Base-by-base conservation (phyloP, 2,329 filamentous ascomycete genomes). In the Didymella sp. region DNA sequence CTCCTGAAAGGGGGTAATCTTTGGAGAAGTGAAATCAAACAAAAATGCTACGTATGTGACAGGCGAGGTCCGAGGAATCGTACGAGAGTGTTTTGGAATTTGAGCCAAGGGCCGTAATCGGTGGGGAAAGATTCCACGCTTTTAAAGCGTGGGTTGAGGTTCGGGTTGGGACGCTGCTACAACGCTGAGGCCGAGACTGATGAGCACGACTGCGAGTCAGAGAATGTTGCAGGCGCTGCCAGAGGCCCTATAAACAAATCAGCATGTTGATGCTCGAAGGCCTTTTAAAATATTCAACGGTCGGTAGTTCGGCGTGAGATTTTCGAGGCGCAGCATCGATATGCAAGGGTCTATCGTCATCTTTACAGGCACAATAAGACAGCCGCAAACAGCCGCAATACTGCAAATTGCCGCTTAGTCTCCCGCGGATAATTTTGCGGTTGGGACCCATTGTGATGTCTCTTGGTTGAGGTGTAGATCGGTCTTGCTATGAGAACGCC, bases 181-280 rank as follows among this genome's bases (percentile, higher is more conserved):
- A 13, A 63, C 37, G 21, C 66, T 62, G 40, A 70, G 41, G 48
- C 60, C 55, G 27, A 74, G 56, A 27, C 67, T 52, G 35, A 73
- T 35, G 31, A 71, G 52, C 40, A 59, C 59, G 25, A 66, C 61
- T 37, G 63, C 43, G 51, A 74, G 72, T 75, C 71, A 75, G 38
- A 75, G 63, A 63, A 75, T 73, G 41, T 63, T 73, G 59, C 72
- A 75, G 27, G 69, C 56, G 42, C 63, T 72, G 45, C 72, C 69
- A 17, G 69, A 67, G 15, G 68, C 68, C 71, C 72, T 75, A 41
- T 21, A 15, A 13, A 4, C 2, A 7, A 22, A 28, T 58, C 15
- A 58, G 54, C 22, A 31, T 25, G 25, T 27, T 49, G 24, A 21
- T 31, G 8, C 9, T 51, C 8, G 11, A 41, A 5, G 28, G 21